Percentiles rank a stretch among this genome's conserved stretches.
phyloP scores from a whole-genome alignment of 2,329 filamentous ascomycete species.

The Exophiala sideris region DNA sequence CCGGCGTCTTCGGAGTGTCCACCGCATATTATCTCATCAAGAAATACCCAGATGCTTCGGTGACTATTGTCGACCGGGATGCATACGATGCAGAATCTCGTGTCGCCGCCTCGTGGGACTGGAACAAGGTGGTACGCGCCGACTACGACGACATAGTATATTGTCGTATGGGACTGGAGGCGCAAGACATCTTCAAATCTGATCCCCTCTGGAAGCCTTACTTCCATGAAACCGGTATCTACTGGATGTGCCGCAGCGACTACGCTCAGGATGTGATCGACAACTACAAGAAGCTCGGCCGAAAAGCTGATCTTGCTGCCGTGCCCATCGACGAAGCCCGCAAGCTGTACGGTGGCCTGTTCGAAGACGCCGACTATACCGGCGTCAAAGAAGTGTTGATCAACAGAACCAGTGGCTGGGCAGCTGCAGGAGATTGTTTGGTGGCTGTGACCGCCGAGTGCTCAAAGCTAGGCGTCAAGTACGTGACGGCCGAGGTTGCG shows the following conservation, averaged over 20 bases:
- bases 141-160: slow-evolving; percentile 31
- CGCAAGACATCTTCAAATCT: slow-evolving; percentile 34
- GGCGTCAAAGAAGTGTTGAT: slow-evolving; percentile 59
- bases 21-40: slow-evolving; percentile 53
- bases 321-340: slow-evolving; percentile 54
- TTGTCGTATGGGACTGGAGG: slow-evolving; percentile 33
- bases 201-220: slow-evolving; percentile 40
- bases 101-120: slow-evolving; percentile 30
- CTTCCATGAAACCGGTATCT: slow-evolving; percentile 53
- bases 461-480: slow-evolving; percentile 57
- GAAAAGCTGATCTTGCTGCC: slow-evolving; percentile 45
- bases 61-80: slow-evolving; percentile 44
- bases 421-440: slow-evolving; percentile 58
- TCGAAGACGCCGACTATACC: slow-evolving; percentile 58
- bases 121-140: slow-evolving; percentile 30
- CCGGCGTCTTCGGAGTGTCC: slow-evolving; percentile 51
- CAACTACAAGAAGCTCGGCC: slow-evolving; percentile 50
- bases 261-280: slow-evolving; percentile 49
- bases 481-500: slow-evolving; percentile 53
- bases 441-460: slow-evolving; percentile 52
- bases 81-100: slow-evolving; percentile 36
- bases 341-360: slow-evolving; percentile 56
- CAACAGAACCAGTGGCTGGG: slow-evolving; percentile 62
- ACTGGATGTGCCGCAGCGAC: slow-evolving; percentile 46
- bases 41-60: slow-evolving; percentile 45